A percentile compares a stretch with the other conserved stretches of the same genome.
Evolutionary conservation across 306 rosid species (phyloP).

Genomic region (Aeschynomene evenia): DNA sequence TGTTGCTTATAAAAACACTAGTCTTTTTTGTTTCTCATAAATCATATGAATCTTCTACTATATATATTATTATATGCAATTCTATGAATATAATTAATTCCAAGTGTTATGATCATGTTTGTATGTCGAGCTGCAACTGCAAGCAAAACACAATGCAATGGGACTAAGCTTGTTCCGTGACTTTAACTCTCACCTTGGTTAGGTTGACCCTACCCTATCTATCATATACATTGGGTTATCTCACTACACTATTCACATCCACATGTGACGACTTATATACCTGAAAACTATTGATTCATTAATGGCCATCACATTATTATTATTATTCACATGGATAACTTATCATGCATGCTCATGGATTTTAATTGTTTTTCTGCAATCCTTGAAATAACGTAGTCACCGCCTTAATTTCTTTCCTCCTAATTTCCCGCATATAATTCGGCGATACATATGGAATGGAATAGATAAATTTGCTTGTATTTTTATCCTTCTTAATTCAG

Average conservation of each 20-base stretch:
- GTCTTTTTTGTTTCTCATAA: too few relatives aligned
- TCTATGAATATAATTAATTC: background rate
- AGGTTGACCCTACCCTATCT: background rate
- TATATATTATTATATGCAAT: background rate
- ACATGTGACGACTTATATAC: background rate
- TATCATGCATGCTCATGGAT: background rate
- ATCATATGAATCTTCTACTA: background rate
- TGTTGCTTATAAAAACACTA: background rate
- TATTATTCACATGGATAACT: constrained; percentile 28
- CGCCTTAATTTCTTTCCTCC: background rate
- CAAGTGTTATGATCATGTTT: background rate
- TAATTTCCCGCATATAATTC: background rate
- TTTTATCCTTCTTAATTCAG: background rate
- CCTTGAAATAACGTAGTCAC: background rate
- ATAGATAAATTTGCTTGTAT: background rate
- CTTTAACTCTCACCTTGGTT: background rate
- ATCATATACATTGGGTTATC: too few relatives aligned
- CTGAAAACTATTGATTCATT: background rate
- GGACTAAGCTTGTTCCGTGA: background rate
- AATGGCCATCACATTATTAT: background rate
- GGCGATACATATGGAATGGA: constrained; percentile 11
- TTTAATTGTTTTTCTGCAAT: background rate
- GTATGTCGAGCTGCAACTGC: background rate
- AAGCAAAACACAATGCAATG: background rate
- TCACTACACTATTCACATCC: constrained; percentile 19